Evolutionary conservation across 78 protist species (phyloP).

Genomic region (Diacronema lutheri): DNA sequence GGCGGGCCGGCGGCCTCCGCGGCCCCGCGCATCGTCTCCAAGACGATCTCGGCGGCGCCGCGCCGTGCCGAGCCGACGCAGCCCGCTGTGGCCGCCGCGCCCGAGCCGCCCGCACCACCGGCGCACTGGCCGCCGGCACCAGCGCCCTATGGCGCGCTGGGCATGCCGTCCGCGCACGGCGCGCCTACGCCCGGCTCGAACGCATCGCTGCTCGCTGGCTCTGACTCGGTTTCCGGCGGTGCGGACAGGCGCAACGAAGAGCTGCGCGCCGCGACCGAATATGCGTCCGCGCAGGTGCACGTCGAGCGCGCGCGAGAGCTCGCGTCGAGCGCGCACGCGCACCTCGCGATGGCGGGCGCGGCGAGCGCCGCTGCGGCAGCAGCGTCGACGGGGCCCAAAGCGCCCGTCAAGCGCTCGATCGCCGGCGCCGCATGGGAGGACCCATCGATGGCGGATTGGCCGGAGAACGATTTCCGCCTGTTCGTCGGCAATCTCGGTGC

Average conservation of each 20-base stretch:
- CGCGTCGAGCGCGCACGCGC: neutral
- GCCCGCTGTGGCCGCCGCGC: neutral
- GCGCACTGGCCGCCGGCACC: too few species aligned
- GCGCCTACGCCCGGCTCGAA: neutral
- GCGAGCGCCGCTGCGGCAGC: neutral
- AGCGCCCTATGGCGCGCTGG: too few species aligned
- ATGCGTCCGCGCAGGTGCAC: neutral
- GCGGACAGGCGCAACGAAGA: neutral
- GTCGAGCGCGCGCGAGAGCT: neutral
- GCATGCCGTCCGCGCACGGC: too few species aligned
- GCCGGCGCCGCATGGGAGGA: constrained; percentile 75
- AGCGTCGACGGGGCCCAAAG: neutral
- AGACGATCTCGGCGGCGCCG: neutral
- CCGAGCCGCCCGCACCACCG: neutral
- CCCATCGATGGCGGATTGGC: constrained; percentile 67
- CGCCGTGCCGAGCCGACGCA: neutral
- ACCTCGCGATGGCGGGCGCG: neutral
- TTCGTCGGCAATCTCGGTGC: constrained; percentile 72
- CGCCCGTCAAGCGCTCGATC: neutral
- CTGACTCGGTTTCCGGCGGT: too few species aligned
- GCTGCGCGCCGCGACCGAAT: neutral
- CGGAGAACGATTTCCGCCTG: constrained; percentile 67
- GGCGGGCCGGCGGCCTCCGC: neutral
- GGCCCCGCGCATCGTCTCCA: neutral
- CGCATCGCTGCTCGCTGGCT: too few species aligned